Evolutionary conservation across 2,329 filamentous ascomycete species (phyloP).

Genomic region (Cucurbitaria berberidis): DNA sequence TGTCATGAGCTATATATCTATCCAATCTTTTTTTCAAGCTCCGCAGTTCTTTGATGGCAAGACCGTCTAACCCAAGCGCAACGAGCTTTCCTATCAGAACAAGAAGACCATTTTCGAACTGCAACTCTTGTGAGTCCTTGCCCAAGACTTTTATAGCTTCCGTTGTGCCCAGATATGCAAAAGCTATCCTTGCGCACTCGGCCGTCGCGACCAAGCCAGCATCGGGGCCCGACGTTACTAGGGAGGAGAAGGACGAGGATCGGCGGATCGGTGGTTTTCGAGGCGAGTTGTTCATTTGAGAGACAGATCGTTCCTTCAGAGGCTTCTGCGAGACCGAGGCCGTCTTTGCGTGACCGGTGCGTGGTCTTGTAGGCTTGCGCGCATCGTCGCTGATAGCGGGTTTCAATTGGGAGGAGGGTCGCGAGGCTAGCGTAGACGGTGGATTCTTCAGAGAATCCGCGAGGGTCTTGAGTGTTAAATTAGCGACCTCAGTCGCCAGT

Average conservation of each 20-base stretch:
- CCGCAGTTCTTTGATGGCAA: constrained; percentile 72
- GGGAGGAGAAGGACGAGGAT: constrained; percentile 47
- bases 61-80: constrained; percentile 67
- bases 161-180: constrained; percentile 66
- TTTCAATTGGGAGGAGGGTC: constrained; percentile 26
- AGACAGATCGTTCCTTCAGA: constrained; percentile 66
- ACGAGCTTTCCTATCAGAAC: constrained; percentile 71
- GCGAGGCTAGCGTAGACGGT: constrained; percentile 17
- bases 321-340: constrained; percentile 61
- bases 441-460: constrained; percentile 67
- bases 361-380: constrained; percentile 28
- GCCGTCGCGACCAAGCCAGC: constrained; percentile 60
- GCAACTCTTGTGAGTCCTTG: constrained; percentile 65
- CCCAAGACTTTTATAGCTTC: constrained; percentile 59
- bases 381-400: constrained; percentile 33
- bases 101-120: constrained; percentile 76
- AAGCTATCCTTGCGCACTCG: constrained; percentile 73
- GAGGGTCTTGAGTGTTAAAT: constrained; percentile 71
- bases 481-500: constrained; percentile 76
- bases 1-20: constrained; percentile 23
- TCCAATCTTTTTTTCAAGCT: constrained; percentile 70
- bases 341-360: constrained; percentile 21
- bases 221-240: constrained; percentile 33
- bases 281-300: constrained; percentile 64
- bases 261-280: constrained; percentile 44